phyloP scores from a whole-genome alignment of 176 grass and related monocot genomes.

The Poa annua region DNA sequence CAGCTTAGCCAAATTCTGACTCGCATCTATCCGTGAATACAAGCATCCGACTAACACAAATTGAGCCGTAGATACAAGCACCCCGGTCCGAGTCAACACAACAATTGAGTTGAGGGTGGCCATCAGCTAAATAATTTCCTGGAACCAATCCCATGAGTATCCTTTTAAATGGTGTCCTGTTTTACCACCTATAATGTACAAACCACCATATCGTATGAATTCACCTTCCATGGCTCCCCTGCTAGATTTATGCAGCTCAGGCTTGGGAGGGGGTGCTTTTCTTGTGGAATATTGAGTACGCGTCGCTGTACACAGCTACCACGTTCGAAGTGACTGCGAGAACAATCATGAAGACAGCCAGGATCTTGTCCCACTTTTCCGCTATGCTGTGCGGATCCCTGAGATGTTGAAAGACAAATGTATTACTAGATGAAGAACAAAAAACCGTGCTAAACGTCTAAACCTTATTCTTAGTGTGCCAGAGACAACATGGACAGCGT shows the following conservation, averaged over 20 bases:
- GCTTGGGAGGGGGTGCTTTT: constrained; percentile 18
- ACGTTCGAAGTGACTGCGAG: constrained; percentile 81
- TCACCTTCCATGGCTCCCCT: not conserved
- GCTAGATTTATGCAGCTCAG: not conserved
- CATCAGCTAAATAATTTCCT: not conserved
- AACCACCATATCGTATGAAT: constrained; percentile 23
- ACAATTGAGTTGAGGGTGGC: constrained; percentile 10
- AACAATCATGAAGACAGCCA: constrained; percentile 83
- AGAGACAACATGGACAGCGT: not conserved
- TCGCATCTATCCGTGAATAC: not conserved
- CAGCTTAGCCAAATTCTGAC: not conserved
- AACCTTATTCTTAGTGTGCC: not conserved
- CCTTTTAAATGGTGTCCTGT: constrained; percentile 11
- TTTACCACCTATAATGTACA: constrained; percentile 33
- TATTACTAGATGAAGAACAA: constrained; percentile 12
- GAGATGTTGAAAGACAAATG: constrained; percentile 29
- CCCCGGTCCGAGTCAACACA: constrained; percentile 23
- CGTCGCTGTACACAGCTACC: constrained; percentile 90
- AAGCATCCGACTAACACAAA: not conserved
- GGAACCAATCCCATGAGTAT: not conserved
- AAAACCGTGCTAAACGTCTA: not conserved
- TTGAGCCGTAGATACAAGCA: constrained; percentile 14
- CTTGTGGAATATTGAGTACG: constrained; percentile 70
- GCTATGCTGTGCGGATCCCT: constrained; percentile 76
- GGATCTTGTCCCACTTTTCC: constrained; percentile 67